phyloP scores from a whole-genome alignment of 805 yeast genomes.

The Starmerella tilneyi region DNA sequence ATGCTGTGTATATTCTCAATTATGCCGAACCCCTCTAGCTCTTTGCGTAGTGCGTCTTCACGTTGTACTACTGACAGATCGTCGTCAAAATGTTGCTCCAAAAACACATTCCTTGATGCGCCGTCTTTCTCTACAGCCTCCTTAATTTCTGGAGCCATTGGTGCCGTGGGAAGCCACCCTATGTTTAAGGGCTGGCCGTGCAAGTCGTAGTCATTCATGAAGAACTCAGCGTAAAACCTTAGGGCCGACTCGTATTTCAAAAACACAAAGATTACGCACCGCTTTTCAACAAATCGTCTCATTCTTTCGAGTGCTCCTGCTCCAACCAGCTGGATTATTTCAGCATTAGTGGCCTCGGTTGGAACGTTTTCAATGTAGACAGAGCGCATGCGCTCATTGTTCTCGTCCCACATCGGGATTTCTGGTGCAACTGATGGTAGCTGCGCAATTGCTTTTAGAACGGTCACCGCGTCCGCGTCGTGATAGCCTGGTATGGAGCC shows the following conservation, averaged over 20 bases:
- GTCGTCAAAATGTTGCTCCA: constrained; percentile 39
- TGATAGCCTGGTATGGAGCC: not conserved
- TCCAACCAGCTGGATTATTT: constrained; percentile 75
- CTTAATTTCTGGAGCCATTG: constrained; percentile 62
- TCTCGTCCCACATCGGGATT: not conserved
- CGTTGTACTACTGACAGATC: not conserved
- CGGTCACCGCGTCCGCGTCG: not conserved
- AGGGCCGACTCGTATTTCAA: constrained; percentile 81
- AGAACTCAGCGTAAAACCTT: constrained; percentile 87
- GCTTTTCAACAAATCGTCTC: not conserved
- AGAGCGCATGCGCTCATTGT: constrained; percentile 42
- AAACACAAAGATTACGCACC: constrained; percentile 46
- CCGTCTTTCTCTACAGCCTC: constrained; percentile 61
- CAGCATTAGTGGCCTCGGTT: constrained; percentile 64
- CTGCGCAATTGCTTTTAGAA: not conserved
- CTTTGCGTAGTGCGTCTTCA: constrained; percentile 32
- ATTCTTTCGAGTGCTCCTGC: constrained; percentile 10
- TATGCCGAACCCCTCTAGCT: constrained; percentile 76
- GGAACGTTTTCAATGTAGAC: constrained; percentile 88
- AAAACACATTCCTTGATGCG: constrained; percentile 87
- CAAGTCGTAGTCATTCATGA: constrained; percentile 68
- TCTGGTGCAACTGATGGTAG: not conserved
- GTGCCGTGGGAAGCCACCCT: constrained; percentile 85
- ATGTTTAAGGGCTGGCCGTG: constrained; percentile 72
- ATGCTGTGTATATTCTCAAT: constrained; percentile 89